phyloP scores from a whole-genome alignment of 257 asterid genomes.

The Ehretia macrophylla region DNA sequence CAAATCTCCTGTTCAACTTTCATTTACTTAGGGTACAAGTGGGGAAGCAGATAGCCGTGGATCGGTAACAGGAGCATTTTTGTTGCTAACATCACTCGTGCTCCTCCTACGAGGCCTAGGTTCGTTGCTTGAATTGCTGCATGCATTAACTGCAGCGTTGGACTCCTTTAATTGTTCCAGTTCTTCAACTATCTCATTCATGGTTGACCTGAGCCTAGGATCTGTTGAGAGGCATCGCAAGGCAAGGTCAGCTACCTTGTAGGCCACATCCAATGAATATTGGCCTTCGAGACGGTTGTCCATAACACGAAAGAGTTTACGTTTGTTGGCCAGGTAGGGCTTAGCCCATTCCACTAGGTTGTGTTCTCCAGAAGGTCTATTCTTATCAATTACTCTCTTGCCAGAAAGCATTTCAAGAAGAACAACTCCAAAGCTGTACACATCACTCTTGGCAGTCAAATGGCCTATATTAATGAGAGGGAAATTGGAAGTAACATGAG shows the following conservation, averaged over 20 bases:
- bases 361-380: constrained; percentile 53
- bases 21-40: constrained; percentile 13
- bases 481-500: neutral
- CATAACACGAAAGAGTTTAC: constrained; percentile 43
- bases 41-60: constrained; percentile 36
- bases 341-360: constrained; percentile 52
- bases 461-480: constrained; percentile 29
- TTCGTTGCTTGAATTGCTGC: constrained; percentile 11
- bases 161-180: constrained; percentile 43
- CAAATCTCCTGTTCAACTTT: too few relatives aligned
- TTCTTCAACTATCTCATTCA: constrained; percentile 38
- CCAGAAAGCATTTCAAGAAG: constrained; percentile 57
- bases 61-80: constrained; percentile 21
- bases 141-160: constrained; percentile 4
- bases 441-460: constrained; percentile 53
- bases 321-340: constrained; percentile 47
- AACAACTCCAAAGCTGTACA: constrained; percentile 58
- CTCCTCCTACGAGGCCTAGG: constrained; percentile 37
- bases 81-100: constrained; percentile 24
- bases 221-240: constrained; percentile 40
- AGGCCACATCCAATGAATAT: constrained; percentile 46
- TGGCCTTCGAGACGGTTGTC: constrained; percentile 66
- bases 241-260: constrained; percentile 34
- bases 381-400: constrained; percentile 54
- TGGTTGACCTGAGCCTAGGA: constrained; percentile 50